These are phyloP conservation scores for Cryptosporidium meleagridis DNA, from an alignment of 169 alveolate species.

Conservation along the genomic window DNA sequence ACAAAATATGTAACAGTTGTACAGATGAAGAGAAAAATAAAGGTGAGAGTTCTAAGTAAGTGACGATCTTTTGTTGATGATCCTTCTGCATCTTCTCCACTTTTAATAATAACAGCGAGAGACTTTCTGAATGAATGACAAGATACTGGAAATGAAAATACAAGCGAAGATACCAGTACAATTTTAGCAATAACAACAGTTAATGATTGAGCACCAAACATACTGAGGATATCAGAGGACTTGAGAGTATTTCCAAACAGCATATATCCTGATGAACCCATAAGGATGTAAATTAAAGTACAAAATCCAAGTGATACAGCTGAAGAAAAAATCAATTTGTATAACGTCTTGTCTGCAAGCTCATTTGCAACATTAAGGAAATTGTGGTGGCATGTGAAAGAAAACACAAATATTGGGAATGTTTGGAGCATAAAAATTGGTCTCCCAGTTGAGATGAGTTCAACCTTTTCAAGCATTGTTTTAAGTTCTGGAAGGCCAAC, in stretches of 20 bases:
- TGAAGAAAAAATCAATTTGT: slow-evolving; percentile 25
- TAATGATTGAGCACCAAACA: slow-evolving; percentile 49
- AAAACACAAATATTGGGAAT: slow-evolving; percentile 66
- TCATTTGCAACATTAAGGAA: slow-evolving; percentile 69
- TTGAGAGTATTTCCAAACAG: slow-evolving; percentile 59
- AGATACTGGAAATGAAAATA: slow-evolving; percentile 71
- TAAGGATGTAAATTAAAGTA: slow-evolving; percentile 33
- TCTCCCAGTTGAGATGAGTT: slow-evolving; percentile 19
- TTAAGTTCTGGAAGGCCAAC: slow-evolving; percentile 20
- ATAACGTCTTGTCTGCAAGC: slow-evolving; percentile 49
- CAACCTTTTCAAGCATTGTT: slow-evolving; percentile 38
- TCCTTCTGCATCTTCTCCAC: slow-evolving; percentile 64
- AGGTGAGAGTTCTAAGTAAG: slow-evolving; percentile 40
- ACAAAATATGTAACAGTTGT: slow-evolving; percentile 52
- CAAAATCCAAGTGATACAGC: slow-evolving; percentile 59
- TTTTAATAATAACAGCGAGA: slow-evolving; percentile 47
- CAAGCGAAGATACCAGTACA: slow-evolving; percentile 51
- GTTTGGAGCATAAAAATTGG: slow-evolving; percentile 65
- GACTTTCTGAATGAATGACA: slow-evolving; percentile 74
- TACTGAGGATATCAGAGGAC: slow-evolving; percentile 66
- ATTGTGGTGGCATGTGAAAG: slow-evolving; percentile 72
- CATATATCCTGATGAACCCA: slow-evolving; percentile 65
- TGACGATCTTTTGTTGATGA: slow-evolving; percentile 45
- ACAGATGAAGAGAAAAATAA: slow-evolving; percentile 50
- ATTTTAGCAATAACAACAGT: slow-evolving; percentile 42